Evolutionary conservation across 768 basidiomycete genomes (phyloP).

Genomic region (Epithele typhae): DNA sequence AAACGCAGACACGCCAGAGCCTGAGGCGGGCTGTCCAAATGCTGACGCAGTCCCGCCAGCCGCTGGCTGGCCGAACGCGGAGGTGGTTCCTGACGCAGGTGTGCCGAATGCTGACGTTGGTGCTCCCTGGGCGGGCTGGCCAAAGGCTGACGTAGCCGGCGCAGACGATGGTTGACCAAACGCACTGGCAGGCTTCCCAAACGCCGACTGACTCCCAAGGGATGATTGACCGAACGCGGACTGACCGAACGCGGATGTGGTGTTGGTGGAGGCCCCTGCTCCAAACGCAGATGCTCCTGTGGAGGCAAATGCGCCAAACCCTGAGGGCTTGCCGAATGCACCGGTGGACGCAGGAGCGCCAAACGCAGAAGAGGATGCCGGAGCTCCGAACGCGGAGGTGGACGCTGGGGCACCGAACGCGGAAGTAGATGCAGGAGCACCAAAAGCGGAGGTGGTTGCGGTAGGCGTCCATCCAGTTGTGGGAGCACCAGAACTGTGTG

Average conservation of each 20-base stretch:
- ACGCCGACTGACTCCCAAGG: slow-evolving; percentile 5
- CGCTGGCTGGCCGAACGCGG: slow-evolving; percentile 34
- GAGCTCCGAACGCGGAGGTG: slow-evolving; percentile 31
- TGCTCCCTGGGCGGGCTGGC: slow-evolving; percentile 23
- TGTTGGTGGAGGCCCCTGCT: neutral
- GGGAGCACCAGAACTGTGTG: slow-evolving; percentile 6
- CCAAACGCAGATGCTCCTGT: slow-evolving; percentile 23
- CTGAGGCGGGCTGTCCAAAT: slow-evolving; percentile 22
- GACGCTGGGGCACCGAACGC: slow-evolving; percentile 12
- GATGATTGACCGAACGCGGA: slow-evolving; percentile 8
- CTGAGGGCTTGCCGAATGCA: slow-evolving; percentile 26
- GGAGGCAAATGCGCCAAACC: slow-evolving; percentile 32
- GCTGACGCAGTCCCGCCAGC: slow-evolving; percentile 22
- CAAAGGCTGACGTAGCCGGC: slow-evolving; percentile 32
- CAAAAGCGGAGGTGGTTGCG: slow-evolving; percentile 15
- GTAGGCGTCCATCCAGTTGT: slow-evolving; percentile 1
- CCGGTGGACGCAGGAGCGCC: slow-evolving; percentile 24
- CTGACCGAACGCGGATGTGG: slow-evolving; percentile 9
- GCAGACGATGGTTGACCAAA: slow-evolving; percentile 15
- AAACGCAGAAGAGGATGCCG: slow-evolving; percentile 15
- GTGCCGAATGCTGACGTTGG: slow-evolving; percentile 14
- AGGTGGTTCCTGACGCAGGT: slow-evolving; percentile 16
- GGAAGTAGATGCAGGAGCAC: slow-evolving; percentile 6
- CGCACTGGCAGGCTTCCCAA: slow-evolving; percentile 14
- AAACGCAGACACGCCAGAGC: slow-evolving; percentile 16